These are phyloP conservation scores for Botryotinia calthae DNA, from an alignment of 2,329 filamentous ascomycete species.

Conservation along the genomic window DNA sequence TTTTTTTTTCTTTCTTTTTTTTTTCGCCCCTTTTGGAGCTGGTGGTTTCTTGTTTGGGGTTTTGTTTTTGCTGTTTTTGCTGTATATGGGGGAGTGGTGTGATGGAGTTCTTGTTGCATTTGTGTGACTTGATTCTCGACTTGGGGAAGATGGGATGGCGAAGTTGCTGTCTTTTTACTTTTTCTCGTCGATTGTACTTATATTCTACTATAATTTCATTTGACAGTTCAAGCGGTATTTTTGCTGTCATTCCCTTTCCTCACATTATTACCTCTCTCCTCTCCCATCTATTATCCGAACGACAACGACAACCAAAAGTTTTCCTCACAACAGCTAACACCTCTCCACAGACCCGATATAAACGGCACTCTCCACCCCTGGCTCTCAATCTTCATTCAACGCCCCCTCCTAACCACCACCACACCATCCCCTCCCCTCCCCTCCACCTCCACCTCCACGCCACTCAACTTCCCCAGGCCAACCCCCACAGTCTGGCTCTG, in stretches of 20 bases:
- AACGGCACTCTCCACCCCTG: constrained; percentile 7
- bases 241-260: neutral
- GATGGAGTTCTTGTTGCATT: neutral
- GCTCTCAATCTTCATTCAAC: constrained; percentile 16
- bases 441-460: constrained; percentile 4
- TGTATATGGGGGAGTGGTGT: neutral
- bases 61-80: neutral
- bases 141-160: neutral
- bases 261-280: neutral
- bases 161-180: neutral
- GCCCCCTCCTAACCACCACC: neutral
- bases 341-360: neutral
- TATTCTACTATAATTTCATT: neutral
- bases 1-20: neutral
- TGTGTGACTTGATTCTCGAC: neutral
- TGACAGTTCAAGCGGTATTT: neutral
- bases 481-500: constrained; percentile 31
- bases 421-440: neutral
- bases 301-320: neutral
- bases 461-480: constrained; percentile 30
- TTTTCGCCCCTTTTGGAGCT: neutral
- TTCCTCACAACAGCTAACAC: neutral
- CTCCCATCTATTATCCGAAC: neutral
- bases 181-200: neutral
- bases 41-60: neutral